These are phyloP conservation scores for Sporobolomyces roseus DNA, from an alignment of 768 basidiomycete genomes.

Conservation along the genomic window DNA sequence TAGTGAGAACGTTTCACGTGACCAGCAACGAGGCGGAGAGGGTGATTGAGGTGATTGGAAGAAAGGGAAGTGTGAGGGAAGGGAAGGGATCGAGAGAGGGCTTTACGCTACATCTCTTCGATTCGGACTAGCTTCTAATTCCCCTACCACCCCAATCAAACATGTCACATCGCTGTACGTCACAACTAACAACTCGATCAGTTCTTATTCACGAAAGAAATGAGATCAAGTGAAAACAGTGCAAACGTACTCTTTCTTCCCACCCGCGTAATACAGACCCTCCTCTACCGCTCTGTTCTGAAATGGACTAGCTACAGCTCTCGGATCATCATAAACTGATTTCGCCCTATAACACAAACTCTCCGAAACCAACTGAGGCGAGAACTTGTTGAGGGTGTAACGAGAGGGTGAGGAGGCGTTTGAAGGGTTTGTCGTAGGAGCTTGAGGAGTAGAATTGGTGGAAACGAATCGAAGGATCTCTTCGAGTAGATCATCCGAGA, in stretches of 20 bases:
- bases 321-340: conserved; percentile 58
- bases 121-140: conserved; percentile 39
- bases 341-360: conserved; percentile 75
- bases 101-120: conserved; percentile 21
- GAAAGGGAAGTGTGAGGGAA: no score
- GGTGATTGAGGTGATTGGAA: no score
- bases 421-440: conserved; percentile 23
- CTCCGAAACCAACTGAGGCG: conserved; percentile 51
- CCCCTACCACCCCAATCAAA: conserved; percentile 39
- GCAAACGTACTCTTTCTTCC: conserved; percentile 38
- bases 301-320: conserved; percentile 44
- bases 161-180: conserved; percentile 31
- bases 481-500: conserved; percentile 82
- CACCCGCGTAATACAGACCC: conserved; percentile 44
- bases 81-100: no score
- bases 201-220: background rate
- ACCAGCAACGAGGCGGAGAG: no score
- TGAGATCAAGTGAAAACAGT: background rate
- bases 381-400: conserved; percentile 48
- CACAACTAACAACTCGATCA: background rate
- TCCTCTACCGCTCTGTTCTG: conserved; percentile 46
- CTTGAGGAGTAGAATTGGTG: conserved; percentile 12
- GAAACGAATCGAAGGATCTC: conserved; percentile 52
- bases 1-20: no score
- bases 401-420: conserved; percentile 46